Percentiles rank a stretch among this genome's conserved stretches.
Conservation (phyloP, 306 rosid species). For the Cucurbita maxima region DNA sequence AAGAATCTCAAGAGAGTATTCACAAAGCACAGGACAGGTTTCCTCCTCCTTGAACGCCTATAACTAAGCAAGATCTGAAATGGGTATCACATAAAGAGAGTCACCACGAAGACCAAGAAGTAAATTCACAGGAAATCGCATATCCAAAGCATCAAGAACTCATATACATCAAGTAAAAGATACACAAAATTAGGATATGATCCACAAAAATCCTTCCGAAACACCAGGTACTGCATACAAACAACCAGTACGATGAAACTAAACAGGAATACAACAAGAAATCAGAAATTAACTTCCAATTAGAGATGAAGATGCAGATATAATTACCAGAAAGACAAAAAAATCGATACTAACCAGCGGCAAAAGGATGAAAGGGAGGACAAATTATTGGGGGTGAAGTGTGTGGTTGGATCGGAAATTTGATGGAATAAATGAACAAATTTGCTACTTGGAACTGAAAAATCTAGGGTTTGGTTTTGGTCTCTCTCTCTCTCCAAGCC, state of each 20-base stretch:
- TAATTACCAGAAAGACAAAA: neutral
- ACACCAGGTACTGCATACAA: neutral
- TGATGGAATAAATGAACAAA: neutral
- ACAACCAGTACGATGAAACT: neutral
- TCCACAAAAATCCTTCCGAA: neutral
- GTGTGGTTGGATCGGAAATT: slow-evolving; percentile 15
- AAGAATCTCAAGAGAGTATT: slow-evolving; percentile 15
- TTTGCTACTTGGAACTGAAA: slow-evolving; percentile 2
- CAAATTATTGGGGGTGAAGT: neutral
- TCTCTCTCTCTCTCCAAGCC: slow-evolving; percentile 1
- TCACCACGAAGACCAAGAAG: neutral
- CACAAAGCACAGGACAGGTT: slow-evolving; percentile 11
- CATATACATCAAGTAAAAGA: slow-evolving; percentile 6
- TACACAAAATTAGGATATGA: slow-evolving; percentile 2
- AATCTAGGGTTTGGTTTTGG: slow-evolving; percentile 36
- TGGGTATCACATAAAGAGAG: slow-evolving; percentile 5
- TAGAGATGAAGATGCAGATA: neutral
- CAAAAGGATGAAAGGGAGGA: neutral
- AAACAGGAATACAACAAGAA: neutral
- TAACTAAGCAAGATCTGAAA: slow-evolving; percentile 21
- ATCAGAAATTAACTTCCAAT: slow-evolving; percentile 2
- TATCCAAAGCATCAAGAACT: slow-evolving; percentile 10
- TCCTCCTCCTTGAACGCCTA: slow-evolving; percentile 11
- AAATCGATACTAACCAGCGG: slow-evolving; percentile 5
- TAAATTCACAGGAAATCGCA: neutral